Percentiles rank a stretch among this genome's conserved stretches.
phyloP scores from a whole-genome alignment of 371 early-diverging fungal genomes.

The Lichtheimia ramosa region DNA sequence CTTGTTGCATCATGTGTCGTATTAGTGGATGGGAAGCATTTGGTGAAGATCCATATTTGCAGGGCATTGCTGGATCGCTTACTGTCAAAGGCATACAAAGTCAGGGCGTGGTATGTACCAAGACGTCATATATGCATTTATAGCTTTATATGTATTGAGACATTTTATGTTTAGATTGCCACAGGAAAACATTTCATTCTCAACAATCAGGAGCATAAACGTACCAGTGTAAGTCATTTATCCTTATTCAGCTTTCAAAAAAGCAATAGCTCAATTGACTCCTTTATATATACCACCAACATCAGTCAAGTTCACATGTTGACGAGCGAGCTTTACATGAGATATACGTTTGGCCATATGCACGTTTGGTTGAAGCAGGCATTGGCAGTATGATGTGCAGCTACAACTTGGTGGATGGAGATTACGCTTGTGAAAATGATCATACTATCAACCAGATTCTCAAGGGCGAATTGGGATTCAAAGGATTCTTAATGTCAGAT shows the following conservation, averaged over 20 bases:
- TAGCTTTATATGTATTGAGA: not conserved
- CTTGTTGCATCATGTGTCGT: conserved; percentile 21
- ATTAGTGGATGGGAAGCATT: conserved; percentile 57
- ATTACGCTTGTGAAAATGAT: conserved; percentile 54
- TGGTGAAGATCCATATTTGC: conserved; percentile 64
- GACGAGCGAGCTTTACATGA: conserved; percentile 59
- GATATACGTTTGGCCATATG: conserved; percentile 59
- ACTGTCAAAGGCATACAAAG: conserved; percentile 38
- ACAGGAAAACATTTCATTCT: conserved; percentile 54
- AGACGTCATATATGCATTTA: not conserved
- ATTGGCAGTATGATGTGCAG: conserved; percentile 59
- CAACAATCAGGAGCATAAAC: conserved; percentile 47
- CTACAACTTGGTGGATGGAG: conserved; percentile 53
- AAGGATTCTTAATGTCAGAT: conserved; percentile 42
- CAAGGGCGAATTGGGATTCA: conserved; percentile 53
- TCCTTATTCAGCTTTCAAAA: not conserved
- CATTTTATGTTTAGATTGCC: conserved; percentile 29
- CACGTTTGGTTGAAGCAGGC: conserved; percentile 53
- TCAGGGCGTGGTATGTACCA: conserved; percentile 35
- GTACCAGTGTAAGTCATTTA: conserved; percentile 10
- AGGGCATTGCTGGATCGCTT: conserved; percentile 29
- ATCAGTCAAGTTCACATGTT: conserved; percentile 34
- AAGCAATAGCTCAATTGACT: not conserved
- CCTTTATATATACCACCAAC: conserved; percentile 11
- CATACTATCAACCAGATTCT: conserved; percentile 40